Conservation (phyloP, 495 filamentous ascomycete genomes). For the Xanthoparmelia taractica region DNA sequence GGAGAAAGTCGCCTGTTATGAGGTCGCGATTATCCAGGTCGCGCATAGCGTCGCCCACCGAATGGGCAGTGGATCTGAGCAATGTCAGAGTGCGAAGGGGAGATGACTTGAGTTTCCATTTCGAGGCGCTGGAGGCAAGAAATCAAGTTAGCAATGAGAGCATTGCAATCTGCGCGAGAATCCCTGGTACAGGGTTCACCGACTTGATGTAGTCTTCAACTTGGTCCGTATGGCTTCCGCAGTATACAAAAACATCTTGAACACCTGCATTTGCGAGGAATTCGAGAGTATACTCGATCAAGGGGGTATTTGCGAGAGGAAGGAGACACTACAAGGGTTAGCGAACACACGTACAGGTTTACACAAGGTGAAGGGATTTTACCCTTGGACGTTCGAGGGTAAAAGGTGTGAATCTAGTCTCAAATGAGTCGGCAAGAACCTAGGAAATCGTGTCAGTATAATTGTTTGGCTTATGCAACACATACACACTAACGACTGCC, state of each 20-base stretch:
- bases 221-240: constrained; percentile 79
- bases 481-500: constrained; percentile 61
- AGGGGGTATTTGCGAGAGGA: constrained; percentile 82
- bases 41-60: constrained; percentile 90
- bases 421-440: constrained; percentile 88
- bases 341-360: constrained; percentile 1
- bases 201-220: constrained; percentile 78
- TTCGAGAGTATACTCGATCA: constrained; percentile 97
- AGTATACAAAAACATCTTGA: constrained; percentile 86
- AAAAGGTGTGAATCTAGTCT: constrained; percentile 84
- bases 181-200: constrained; percentile 6
- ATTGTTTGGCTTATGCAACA: background rate
- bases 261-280: constrained; percentile 92
- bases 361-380: constrained; percentile 29
- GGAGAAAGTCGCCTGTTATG: constrained; percentile 82
- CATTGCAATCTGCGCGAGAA: background rate
- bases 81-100: constrained; percentile 79
- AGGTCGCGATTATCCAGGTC: constrained; percentile 82
- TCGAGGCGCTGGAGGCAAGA: constrained; percentile 44
- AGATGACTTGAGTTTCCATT: constrained; percentile 63
- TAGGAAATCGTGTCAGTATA: constrained; percentile 32
- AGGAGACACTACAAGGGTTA: constrained; percentile 63
- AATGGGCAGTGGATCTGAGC: constrained; percentile 78
- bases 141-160: background rate
- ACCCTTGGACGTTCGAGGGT: constrained; percentile 83